Base-by-base conservation (phyloP, 1,284 basidiomycete genomes). In the Mycena sp. region DNA sequence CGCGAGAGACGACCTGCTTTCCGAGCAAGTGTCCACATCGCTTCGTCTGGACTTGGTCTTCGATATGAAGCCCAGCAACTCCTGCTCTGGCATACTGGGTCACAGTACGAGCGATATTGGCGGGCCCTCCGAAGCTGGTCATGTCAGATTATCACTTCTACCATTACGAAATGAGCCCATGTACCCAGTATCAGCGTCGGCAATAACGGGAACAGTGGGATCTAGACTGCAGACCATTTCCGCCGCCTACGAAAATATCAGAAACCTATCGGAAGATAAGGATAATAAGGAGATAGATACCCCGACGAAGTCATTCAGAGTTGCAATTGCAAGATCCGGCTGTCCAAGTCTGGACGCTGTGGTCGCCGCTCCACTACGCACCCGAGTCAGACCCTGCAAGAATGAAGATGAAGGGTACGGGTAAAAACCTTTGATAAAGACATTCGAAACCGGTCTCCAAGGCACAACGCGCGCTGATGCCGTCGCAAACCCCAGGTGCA, bases 21-120 rank as follows among this genome's bases (percentile, higher is more conserved):
- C 92, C 92, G 73, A 91, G 83, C 38, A 94, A 78, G 73, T 94
- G 92, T 1, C 92, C 92, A 70, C 92, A 94, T 58, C 92, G 87
- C 76, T 94, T 94, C 6, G 90, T 91, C 73, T 92, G 87, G 3
- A 93, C 90, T 76, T 94, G 92, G 73, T 93, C 92, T 74, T 94
- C 92, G 48, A 94, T 92, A 74, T 94, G 92, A 69, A 92, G 78
- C 0, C 81, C 92, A 6, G 92, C 92, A 32, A 93, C 87, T 25
- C 92, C 92, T 1, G 89, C 86, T 41, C 84, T 83, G 21, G 81
- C 84, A 69, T 94, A 94, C 72, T 90, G 84, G 23, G 80, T 85
- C 12, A 94, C 89, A 2, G 91, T 94, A 41, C 92, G 87, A 23
- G 89, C 89, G 40, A 93, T 87, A 80, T 89, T 93, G 2, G 86